A percentile compares a stretch with the other conserved stretches of the same genome.
These are phyloP conservation scores for Trametes polyzona DNA, from an alignment of 1,284 basidiomycete species.

Conservation along the genomic window DNA sequence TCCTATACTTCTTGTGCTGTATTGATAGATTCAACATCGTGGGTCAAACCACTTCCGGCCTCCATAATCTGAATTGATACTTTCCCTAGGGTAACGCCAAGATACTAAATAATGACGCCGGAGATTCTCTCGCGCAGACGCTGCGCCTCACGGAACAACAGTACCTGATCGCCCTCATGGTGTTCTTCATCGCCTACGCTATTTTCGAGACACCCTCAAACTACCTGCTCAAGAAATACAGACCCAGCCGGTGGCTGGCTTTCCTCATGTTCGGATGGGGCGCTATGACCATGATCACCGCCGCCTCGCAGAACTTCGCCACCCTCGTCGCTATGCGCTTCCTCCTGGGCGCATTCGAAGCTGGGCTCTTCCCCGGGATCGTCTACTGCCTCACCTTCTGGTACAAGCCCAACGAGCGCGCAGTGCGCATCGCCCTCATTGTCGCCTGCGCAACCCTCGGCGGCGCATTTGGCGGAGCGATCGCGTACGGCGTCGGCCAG, in stretches of 20 bases:
- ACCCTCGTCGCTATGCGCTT: constrained; percentile 51
- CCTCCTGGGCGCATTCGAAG: constrained; percentile 66
- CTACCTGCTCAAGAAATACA: constrained; percentile 47
- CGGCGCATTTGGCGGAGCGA: constrained; percentile 49
- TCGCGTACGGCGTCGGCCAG: constrained; percentile 42
- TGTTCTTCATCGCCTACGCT: constrained; percentile 42
- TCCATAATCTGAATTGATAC: background rate
- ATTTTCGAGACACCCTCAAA: constrained; percentile 45
- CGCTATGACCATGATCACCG: constrained; percentile 39
- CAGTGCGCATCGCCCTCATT: constrained; percentile 41
- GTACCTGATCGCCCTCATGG: constrained; percentile 42
- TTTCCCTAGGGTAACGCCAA: constrained; percentile 40
- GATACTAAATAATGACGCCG: constrained; percentile 39
- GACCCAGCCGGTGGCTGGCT: constrained; percentile 40
- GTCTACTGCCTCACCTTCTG: constrained; percentile 47
- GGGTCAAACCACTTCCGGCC: background rate
- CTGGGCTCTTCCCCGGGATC: constrained; percentile 67
- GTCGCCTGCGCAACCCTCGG: constrained; percentile 44
- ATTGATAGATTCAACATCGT: constrained; percentile 25
- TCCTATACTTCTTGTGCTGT: constrained; percentile 22
- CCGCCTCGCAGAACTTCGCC: constrained; percentile 38
- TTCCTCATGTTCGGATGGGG: constrained; percentile 47
- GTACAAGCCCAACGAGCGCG: constrained; percentile 46
- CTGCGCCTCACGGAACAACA: constrained; percentile 36
- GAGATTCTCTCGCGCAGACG: constrained; percentile 38